phyloP scores from a whole-genome alignment of 257 asterid genomes.

The Capsicum chinense region DNA sequence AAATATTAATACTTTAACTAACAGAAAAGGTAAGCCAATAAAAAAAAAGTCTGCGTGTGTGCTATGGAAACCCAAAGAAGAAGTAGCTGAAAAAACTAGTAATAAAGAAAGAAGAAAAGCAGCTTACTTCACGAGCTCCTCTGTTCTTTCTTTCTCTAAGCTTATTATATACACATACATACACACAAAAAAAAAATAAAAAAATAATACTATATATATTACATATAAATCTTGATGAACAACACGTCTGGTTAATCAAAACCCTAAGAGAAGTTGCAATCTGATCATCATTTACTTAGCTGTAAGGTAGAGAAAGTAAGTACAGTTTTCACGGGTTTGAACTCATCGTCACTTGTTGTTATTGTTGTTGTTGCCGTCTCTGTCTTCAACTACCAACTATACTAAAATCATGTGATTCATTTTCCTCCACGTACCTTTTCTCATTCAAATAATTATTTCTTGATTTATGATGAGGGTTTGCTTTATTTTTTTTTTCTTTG shows the following conservation, averaged over 20 bases:
- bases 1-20: too few species aligned
- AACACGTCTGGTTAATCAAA: slow-evolving; percentile 18
- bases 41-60: background rate
- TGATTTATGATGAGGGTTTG: slow-evolving; percentile 12
- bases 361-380: slow-evolving; percentile 27
- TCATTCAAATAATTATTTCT: background rate
- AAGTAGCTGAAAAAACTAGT: slow-evolving; percentile 31
- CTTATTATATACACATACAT: slow-evolving; percentile 21
- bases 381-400: slow-evolving; percentile 44
- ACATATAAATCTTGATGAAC: slow-evolving; percentile 2
- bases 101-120: slow-evolving; percentile 40
- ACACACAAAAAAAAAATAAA: background rate
- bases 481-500: background rate
- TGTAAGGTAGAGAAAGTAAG: slow-evolving; percentile 5
- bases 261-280: slow-evolving; percentile 1
- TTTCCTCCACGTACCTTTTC: slow-evolving; percentile 48
- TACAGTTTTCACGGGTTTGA: slow-evolving; percentile 57
- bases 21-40: background rate
- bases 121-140: slow-evolving; percentile 57
- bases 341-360: slow-evolving; percentile 14
- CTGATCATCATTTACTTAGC: slow-evolving; percentile 42
- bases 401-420: slow-evolving; percentile 41
- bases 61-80: slow-evolving; percentile 38
- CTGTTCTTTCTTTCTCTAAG: slow-evolving; percentile 22
- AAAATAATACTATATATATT: slow-evolving; percentile 25